phyloP scores from a whole-genome alignment of 129 eudicot genomes.

The Flaveria sonorensis region DNA sequence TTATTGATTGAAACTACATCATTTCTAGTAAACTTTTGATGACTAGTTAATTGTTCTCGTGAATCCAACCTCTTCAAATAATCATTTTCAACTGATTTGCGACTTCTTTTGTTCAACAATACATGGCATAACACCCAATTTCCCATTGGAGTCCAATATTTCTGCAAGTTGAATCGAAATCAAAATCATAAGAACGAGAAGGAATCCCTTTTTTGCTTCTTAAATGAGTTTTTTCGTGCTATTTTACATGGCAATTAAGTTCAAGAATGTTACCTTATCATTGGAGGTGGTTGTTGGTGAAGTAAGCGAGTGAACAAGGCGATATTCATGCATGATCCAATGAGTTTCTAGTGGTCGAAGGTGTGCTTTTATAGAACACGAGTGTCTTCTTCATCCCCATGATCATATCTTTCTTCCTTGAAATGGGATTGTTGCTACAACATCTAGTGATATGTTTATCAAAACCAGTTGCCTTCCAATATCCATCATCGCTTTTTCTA shows the following conservation, averaged over 20 bases:
- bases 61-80: constrained; percentile 4
- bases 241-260: not conserved
- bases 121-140: constrained; percentile 82
- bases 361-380: constrained; percentile 48
- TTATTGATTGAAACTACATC: constrained; percentile 1
- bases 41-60: not conserved
- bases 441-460: constrained; percentile 56
- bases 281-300: constrained; percentile 32
- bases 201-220: constrained; percentile 6
- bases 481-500: constrained; percentile 47
- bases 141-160: constrained; percentile 49
- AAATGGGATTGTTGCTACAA: constrained; percentile 28
- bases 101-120: constrained; percentile 50
- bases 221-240: not conserved
- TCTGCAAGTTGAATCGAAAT: constrained; percentile 38
- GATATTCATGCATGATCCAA: constrained; percentile 87
- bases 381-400: constrained; percentile 69
- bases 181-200: constrained; percentile 1
- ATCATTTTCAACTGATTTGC: constrained; percentile 19
- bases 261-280: constrained; percentile 30
- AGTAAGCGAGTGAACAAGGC: constrained; percentile 37
- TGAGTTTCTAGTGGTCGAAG: constrained; percentile 45
- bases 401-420: constrained; percentile 32
- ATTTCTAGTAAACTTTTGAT: not conserved
- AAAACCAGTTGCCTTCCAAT: constrained; percentile 68